Evolutionary conservation across 129 eudicot species (phyloP), one percentile per base, ranked within the genome.

Genomic region (Smallanthus sonchifolius): DNA sequence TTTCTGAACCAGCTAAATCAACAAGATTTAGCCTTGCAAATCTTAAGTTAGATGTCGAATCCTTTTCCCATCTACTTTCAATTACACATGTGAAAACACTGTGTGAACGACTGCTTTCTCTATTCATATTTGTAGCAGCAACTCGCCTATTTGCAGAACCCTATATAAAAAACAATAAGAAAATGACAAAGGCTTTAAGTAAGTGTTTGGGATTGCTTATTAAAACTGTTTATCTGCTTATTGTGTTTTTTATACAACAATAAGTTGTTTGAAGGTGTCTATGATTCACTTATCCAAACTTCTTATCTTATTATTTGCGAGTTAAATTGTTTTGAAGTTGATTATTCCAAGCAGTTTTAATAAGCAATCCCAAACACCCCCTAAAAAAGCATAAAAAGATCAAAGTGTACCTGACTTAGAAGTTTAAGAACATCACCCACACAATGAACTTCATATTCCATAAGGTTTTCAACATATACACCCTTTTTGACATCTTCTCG

Each of bases 21-120:
- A 93, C 96, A 82, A 93, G 96, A 82, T 93, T 93, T 74, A 93
- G 79, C 83, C 96, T 81, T 9, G 98, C 88, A 73, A 80, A 93
- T 60, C 98, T 75, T 68, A 82, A 75, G 79, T 93, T 90, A 10
- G 92, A 79, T 2, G 89, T 75, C 3, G 95, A 86, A 64, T 93
- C 92, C 80, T 87, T 90, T 55, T 88, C 98, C 96, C 96, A 90
- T 54, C 80, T 83, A 80, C 98, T 89, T 82, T 93, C 95, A 75
- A 93, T 93, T 42, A 87, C 86, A 63, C 98, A 93, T 36, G 96
- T 93, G 74, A 93, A 90, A 65, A 93, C 96, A 84, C 98, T 87
- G 63, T 93, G 98, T 40, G 98, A 93, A 59, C 98, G 96, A 49
- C 98, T 93, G 89, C 98, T 93, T 80, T 90, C 98, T 75, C 91